Conservation (phyloP, 768 basidiomycete genomes). For the Pisolithus orientalis region DNA sequence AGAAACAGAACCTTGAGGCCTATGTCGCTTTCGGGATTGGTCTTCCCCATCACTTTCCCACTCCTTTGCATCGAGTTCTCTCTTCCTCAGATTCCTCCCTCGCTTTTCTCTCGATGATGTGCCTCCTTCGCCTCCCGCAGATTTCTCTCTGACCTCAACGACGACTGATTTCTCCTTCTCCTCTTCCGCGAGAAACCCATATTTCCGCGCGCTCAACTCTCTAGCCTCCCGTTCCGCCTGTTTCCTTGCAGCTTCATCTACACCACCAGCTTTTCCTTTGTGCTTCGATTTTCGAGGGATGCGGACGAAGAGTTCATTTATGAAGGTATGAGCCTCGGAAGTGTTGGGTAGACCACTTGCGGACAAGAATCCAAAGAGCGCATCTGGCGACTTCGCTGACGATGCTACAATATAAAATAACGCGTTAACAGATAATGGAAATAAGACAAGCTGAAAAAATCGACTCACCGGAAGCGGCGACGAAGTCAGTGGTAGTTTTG, state of each 20-base stretch:
- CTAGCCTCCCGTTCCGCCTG: slow-evolving; percentile 75
- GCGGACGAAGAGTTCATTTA: slow-evolving; percentile 66
- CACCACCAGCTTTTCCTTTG: slow-evolving; percentile 42
- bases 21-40: slow-evolving; percentile 57
- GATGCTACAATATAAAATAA: slow-evolving; percentile 40
- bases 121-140: slow-evolving; percentile 10
- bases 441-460: not conserved
- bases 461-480: slow-evolving; percentile 72
- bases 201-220: slow-evolving; percentile 63
- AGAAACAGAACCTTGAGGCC: slow-evolving; percentile 35
- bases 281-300: slow-evolving; percentile 75
- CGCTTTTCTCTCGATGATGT: slow-evolving; percentile 40
- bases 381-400: slow-evolving; percentile 74
- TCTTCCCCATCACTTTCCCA: slow-evolving; percentile 95
- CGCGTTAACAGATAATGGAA: not conserved
- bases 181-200: slow-evolving; percentile 80
- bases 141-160: slow-evolving; percentile 30
- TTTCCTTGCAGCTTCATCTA: slow-evolving; percentile 41
- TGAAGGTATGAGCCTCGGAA: slow-evolving; percentile 74
- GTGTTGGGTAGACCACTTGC: slow-evolving; percentile 77
- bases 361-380: slow-evolving; percentile 69
- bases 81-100: slow-evolving; percentile 67
- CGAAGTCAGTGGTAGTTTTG: slow-evolving; percentile 78
- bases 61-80: slow-evolving; percentile 73
- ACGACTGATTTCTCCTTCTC: slow-evolving; percentile 42